A percentile compares a stretch with the other conserved stretches of the same genome.
These are phyloP conservation scores for Bisporella sp. DNA, from an alignment of 2,329 filamentous ascomycete genomes.

Conservation along the genomic window DNA sequence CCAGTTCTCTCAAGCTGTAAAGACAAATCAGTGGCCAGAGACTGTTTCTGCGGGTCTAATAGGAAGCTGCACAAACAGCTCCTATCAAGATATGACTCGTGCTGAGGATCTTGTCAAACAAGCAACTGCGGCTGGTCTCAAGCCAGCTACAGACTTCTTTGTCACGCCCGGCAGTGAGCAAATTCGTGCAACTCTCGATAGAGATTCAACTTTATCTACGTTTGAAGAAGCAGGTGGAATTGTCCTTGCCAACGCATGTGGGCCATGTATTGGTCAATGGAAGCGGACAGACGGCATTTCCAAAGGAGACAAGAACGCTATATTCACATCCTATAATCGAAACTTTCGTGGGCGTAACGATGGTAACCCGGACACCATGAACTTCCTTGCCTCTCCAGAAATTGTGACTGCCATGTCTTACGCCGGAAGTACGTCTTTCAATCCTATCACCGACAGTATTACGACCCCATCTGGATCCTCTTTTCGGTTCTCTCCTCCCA, in stretches of 20 bases:
- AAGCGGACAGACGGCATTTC: constrained; percentile 76
- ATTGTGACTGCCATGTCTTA: constrained; percentile 96
- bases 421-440: constrained; percentile 88
- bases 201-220: constrained; percentile 78
- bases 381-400: constrained; percentile 95
- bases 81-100: constrained; percentile 97
- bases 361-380: constrained; percentile 95
- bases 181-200: constrained; percentile 87
- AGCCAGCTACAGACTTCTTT: constrained; percentile 87
- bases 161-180: constrained; percentile 96
- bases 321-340: constrained; percentile 95
- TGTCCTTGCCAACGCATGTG: constrained; percentile 91
- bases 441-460: constrained; percentile 84
- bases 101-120: constrained; percentile 91
- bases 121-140: constrained; percentile 79
- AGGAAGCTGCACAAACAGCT: constrained; percentile 97
- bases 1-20: constrained; percentile 77
- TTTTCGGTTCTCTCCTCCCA: constrained; percentile 80
- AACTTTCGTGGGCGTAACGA: constrained; percentile 98
- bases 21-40: constrained; percentile 82
- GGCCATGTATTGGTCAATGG: constrained; percentile 86
- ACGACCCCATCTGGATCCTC: constrained; percentile 69
- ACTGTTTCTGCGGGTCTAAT: constrained; percentile 90
- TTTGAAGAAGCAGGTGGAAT: constrained; percentile 83
- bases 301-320: constrained; percentile 87